Percentiles rank a stretch among this genome's conserved stretches.
These are phyloP conservation scores for Rehmannia glutinosa DNA, from an alignment of 257 asterid genomes.

Conservation along the genomic window DNA sequence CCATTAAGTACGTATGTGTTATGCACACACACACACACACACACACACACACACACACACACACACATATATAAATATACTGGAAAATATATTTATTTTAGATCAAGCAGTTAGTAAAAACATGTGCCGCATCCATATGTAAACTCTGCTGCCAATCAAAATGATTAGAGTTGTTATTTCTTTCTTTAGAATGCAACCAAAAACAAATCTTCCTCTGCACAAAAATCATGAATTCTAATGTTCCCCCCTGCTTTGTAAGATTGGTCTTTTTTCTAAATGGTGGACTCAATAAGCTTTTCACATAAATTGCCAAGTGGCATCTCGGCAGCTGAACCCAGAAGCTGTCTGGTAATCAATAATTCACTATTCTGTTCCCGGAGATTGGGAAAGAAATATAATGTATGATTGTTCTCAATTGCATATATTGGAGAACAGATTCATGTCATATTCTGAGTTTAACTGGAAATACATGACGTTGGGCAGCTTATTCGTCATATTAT, in stretches of 20 bases:
- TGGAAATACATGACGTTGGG: background rate
- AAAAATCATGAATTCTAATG: too few species aligned
- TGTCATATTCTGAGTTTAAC: constrained; percentile 10
- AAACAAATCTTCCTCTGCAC: background rate
- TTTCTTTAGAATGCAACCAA: background rate
- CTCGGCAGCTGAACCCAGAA: background rate
- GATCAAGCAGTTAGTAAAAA: background rate
- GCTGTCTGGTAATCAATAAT: background rate
- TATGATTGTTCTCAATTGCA: background rate
- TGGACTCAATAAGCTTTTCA: background rate
- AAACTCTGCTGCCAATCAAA: background rate
- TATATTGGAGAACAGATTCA: background rate
- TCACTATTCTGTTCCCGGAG: background rate
- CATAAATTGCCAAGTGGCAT: background rate
- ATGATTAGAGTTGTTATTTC: background rate
- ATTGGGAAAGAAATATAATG: background rate
- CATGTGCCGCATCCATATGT: background rate
- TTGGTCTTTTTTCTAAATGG: background rate
- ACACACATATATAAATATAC: too few species aligned
- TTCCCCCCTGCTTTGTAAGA: background rate
- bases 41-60: too few species aligned
- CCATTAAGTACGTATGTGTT: too few species aligned
- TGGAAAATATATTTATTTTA: background rate
- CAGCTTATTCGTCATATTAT: background rate
- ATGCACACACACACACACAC: too few species aligned